Evolutionary conservation across 495 filamentous ascomycete species (phyloP).

Genomic region (Neurospora sp.): DNA sequence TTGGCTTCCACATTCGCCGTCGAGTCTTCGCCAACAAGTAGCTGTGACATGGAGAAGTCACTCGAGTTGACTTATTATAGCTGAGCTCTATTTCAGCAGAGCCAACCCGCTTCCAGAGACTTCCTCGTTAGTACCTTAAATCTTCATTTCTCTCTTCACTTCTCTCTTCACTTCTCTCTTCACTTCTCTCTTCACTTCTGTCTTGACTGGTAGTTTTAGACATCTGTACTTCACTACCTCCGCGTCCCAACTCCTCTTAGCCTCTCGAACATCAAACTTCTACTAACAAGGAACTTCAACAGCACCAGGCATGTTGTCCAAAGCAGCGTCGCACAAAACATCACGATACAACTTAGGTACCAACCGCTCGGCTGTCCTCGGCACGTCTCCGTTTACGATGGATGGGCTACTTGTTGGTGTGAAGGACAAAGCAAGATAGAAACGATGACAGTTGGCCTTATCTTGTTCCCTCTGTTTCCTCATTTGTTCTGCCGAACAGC

Average conservation of each 20-base stretch:
- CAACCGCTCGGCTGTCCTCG: not conserved
- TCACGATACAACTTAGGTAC: too few species aligned
- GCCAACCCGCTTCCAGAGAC: not conserved
- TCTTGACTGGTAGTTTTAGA: not conserved
- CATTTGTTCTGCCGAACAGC: not conserved
- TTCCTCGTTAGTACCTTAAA: not conserved
- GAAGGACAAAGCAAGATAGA: too few species aligned
- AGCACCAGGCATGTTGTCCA: too few species aligned
- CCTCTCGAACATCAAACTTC: too few species aligned
- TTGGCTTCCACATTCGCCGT: not conserved
- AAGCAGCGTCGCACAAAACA: too few species aligned
- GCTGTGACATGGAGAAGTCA: not conserved
- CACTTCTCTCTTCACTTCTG: not conserved
- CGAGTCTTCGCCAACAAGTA: not conserved
- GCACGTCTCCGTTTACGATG: not conserved
- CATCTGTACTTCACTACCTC: too few species aligned
- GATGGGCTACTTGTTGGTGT: too few species aligned
- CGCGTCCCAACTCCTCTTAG: too few species aligned
- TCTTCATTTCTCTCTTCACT: not conserved
- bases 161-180: not conserved
- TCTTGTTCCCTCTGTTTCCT: not conserved
- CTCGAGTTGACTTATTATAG: not conserved
- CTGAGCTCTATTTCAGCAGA: not conserved
- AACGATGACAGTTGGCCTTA: not conserved
- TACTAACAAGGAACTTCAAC: too few species aligned